phyloP scores from a whole-genome alignment of 768 basidiomycete species.

The Boletales sp. region DNA sequence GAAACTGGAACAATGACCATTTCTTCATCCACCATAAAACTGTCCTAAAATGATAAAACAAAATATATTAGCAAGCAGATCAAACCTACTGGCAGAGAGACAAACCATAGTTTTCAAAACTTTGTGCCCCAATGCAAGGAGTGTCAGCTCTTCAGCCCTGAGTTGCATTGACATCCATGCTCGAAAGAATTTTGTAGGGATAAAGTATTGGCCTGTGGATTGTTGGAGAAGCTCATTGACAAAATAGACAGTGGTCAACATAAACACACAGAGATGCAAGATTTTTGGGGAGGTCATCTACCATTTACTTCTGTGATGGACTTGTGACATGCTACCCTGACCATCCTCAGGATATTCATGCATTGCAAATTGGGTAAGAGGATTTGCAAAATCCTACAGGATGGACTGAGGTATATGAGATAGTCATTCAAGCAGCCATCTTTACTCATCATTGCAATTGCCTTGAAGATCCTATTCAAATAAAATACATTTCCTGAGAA shows the following conservation, averaged over 20 bases:
- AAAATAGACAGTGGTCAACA: slow-evolving; percentile 18
- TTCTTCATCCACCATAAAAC: slow-evolving; percentile 7
- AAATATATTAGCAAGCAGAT: not conserved
- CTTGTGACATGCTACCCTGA: slow-evolving; percentile 16
- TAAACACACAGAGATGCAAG: slow-evolving; percentile 24
- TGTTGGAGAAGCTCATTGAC: slow-evolving; percentile 20
- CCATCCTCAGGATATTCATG: slow-evolving; percentile 28
- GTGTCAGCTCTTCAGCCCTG: not conserved
- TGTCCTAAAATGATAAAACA: slow-evolving; percentile 3
- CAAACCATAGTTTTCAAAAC: slow-evolving; percentile 2
- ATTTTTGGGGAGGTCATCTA: slow-evolving; percentile 22
- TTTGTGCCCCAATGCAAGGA: slow-evolving; percentile 6
- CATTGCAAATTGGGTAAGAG: slow-evolving; percentile 17
- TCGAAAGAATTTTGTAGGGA: slow-evolving; percentile 13
- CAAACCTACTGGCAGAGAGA: not conserved
- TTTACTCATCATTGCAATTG: slow-evolving; percentile 18
- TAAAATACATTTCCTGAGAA: slow-evolving; percentile 28
- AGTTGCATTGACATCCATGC: not conserved
- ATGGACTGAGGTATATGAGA: not conserved
- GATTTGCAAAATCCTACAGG: slow-evolving; percentile 27
- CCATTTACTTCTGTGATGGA: slow-evolving; percentile 30
- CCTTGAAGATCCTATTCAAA: slow-evolving; percentile 16
- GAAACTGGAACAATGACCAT: not conserved
- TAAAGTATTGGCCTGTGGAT: slow-evolving; percentile 3
- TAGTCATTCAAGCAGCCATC: not conserved